Base-by-base conservation (phyloP, 2,329 filamentous ascomycete species). In the Cladosporium velox region DNA sequence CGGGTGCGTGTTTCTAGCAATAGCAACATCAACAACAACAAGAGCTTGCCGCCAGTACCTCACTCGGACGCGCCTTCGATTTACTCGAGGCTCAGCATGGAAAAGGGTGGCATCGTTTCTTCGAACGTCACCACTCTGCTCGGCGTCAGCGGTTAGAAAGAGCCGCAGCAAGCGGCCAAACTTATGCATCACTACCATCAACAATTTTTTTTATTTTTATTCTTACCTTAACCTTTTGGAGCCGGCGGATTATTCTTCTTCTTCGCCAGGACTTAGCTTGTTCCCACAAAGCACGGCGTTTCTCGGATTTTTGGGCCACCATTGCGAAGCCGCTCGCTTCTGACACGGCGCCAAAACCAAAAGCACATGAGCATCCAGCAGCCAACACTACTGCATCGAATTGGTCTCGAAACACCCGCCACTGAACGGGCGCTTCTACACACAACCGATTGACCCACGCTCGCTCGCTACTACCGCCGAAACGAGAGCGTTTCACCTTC, bases 281-380 rank as follows among this genome's bases (percentile, higher is more conserved):
- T 61, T 49, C 51, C 28, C 28, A 49, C 26, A 61, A 61, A 61
- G 59, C 59, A 49, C 41, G 59, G 59, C 59, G 59, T 61, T 61
- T 35, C n/a, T n/a, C 18, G 28, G 15, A 2, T 21, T 15, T 35
- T 34, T 5, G 30, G 11, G 32, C 24, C 28, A 51, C n/a, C 32
- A 18, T 34, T 28, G n/a, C n/a, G 54, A 21, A 21, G 11, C 34
- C 21, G 6, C 34, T 24, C 18, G 14, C 51, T 49, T 51, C 28
- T 32, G 28, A 14, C 4, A 21, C 38, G 59, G 41, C 59, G 59
- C 41, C 59, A 49, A 60, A 44, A 12, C 21, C 3, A 24, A 57
- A 34, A 12, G 15, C 52, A 52, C 30, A 34, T 54, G 11, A 34
- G 3, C 41, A 24, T 47, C 3, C 4, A 41, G 35, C 35, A 47